Conservation (phyloP, 257 asterid genomes). For the Solanum habrochaites region DNA sequence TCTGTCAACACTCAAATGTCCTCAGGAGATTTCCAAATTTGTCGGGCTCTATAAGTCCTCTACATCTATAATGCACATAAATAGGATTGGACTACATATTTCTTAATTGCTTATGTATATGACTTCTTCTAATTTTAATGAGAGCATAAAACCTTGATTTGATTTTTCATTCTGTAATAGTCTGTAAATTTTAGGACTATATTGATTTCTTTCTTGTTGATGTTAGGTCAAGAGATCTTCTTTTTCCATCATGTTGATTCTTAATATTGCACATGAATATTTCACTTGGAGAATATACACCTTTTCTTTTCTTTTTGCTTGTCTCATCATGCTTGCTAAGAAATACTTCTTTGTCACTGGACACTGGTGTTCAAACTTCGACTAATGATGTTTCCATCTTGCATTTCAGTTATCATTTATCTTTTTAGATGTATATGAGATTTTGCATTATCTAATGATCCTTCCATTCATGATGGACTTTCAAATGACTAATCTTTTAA, state of each 20-base stretch:
- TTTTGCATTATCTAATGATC: not conserved
- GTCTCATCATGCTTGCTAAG: not conserved
- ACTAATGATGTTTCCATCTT: not conserved
- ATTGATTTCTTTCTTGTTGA: not conserved
- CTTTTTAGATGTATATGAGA: not conserved
- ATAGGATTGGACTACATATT: not conserved
- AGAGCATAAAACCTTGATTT: not conserved
- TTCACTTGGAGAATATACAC: not conserved
- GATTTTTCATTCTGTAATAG: not conserved
- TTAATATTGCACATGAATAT: not conserved
- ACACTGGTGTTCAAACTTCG: not conserved
- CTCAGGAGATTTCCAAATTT: not conserved
- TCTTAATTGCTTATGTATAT: not conserved
- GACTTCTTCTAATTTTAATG: not conserved
- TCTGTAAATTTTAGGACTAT: not conserved
- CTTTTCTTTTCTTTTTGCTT: not conserved
- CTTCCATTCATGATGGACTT: not conserved
- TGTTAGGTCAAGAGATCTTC: not conserved
- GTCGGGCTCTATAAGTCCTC: not conserved
- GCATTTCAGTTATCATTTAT: not conserved
- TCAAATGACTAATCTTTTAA: not conserved
- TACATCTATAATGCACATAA: not conserved
- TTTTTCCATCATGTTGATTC: not conserved
- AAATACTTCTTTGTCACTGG: not conserved
- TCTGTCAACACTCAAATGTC: not conserved